Conservation (phyloP, 192 early-diverging fungal genomes). For the Entomortierella lignicola region DNA sequence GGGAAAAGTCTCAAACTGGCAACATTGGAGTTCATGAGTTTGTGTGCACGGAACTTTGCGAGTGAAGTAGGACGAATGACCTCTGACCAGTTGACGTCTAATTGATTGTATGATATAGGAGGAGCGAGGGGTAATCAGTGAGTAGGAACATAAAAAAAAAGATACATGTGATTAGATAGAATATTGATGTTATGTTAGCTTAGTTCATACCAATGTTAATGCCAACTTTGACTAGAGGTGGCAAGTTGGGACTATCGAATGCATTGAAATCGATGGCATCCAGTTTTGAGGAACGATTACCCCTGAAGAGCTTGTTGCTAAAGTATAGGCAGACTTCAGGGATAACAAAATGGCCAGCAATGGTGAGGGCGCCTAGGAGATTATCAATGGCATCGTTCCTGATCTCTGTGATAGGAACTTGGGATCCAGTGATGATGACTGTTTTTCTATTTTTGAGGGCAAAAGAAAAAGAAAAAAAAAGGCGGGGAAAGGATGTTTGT, state of each 20-base stretch:
- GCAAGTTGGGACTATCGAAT: slow-evolving; percentile 88
- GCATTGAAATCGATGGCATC: slow-evolving; percentile 87
- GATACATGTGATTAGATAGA: background rate
- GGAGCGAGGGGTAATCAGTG: background rate
- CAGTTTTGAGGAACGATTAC: slow-evolving; percentile 86
- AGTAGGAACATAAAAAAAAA: background rate
- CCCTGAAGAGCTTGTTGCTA: slow-evolving; percentile 91
- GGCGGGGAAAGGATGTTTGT: slow-evolving; percentile 1
- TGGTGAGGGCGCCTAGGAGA: slow-evolving; percentile 93
- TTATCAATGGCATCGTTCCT: slow-evolving; percentile 99
- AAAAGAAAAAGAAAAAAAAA: slow-evolving; percentile 36
- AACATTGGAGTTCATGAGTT: slow-evolving; percentile 87
- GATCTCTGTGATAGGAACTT: slow-evolving; percentile 97
- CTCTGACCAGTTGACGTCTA: slow-evolving; percentile 91
- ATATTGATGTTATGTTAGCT: background rate
- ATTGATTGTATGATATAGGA: too few relatives aligned
- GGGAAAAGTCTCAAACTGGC: slow-evolving; percentile 93
- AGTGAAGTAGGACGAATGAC: slow-evolving; percentile 89
- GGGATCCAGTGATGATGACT: slow-evolving; percentile 97
- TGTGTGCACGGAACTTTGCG: slow-evolving; percentile 86
- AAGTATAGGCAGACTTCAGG: slow-evolving; percentile 96
- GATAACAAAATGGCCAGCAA: slow-evolving; percentile 98
- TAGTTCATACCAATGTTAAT: slow-evolving; percentile 85
- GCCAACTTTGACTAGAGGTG: slow-evolving; percentile 93
- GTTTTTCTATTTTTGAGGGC: slow-evolving; percentile 73